Evolutionary conservation across 805 yeast species (phyloP).

Genomic region (Starmerella potacharoeniae): DNA sequence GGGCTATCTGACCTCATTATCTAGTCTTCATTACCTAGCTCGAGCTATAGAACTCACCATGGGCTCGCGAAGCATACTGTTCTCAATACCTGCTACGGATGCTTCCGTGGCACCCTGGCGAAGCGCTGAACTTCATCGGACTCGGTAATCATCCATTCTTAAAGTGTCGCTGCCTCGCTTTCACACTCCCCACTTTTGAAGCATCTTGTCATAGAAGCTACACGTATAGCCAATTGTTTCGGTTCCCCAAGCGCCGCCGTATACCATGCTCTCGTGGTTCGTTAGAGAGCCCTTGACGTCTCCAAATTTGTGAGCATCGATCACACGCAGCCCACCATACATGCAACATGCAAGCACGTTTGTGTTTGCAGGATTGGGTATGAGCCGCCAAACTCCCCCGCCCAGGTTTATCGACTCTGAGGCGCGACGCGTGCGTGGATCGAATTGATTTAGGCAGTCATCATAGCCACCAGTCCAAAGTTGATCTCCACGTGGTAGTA

Average conservation of each 20-base stretch:
- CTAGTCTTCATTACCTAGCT: too few relatives aligned
- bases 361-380: constrained; percentile 41
- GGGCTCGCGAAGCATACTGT: too few relatives aligned
- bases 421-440: constrained; percentile 44
- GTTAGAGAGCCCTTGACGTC: constrained; percentile 13
- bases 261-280: constrained; percentile 78
- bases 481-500: constrained; percentile 39
- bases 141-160: too few relatives aligned
- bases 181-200: constrained; percentile 56
- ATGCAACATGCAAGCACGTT: constrained; percentile 73
- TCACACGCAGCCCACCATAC: constrained; percentile 84
- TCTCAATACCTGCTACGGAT: too few relatives aligned
- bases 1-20: too few relatives aligned
- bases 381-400: constrained; percentile 93
- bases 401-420: constrained; percentile 45
- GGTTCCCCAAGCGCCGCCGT: constrained; percentile 81
- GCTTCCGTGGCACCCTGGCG: too few relatives aligned
- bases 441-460: constrained; percentile 59
- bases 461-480: constrained; percentile 90
- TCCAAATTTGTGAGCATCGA: constrained; percentile 28
- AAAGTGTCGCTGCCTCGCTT: too few relatives aligned
- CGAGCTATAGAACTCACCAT: too few relatives aligned
- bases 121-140: too few relatives aligned
- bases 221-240: constrained; percentile 58
- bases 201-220: constrained; percentile 77